Percentiles rank a stretch among this genome's conserved stretches.
Conservation (phyloP, 495 filamentous ascomycete genomes). For the Cairneyella variabilis region DNA sequence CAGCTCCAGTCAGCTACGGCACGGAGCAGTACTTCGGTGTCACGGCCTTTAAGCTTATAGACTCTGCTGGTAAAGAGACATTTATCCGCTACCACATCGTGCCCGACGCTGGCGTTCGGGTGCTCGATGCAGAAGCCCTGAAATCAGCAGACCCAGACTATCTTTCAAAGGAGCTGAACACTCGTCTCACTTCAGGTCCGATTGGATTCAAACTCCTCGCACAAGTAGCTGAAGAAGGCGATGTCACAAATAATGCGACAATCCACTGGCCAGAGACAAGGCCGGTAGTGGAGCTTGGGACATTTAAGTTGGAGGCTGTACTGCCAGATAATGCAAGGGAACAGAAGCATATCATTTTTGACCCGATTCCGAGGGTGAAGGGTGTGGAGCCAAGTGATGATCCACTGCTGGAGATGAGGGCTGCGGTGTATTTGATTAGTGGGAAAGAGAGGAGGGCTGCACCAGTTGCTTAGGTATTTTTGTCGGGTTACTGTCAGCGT, state of each 20-base stretch:
- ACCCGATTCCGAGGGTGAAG: conserved; percentile 49
- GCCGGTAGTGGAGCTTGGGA: conserved; percentile 45
- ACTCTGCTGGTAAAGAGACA: conserved; percentile 35
- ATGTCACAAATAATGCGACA: conserved; percentile 45
- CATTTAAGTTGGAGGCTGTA: conserved; percentile 36
- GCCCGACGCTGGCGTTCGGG: conserved; percentile 34
- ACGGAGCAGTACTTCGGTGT: conserved; percentile 43
- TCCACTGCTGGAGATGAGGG: conserved; percentile 49
- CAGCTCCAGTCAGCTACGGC: conserved; percentile 40
- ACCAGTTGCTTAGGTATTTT: too few relatives aligned
- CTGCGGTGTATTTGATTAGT: conserved; percentile 48
- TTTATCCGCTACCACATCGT: conserved; percentile 42
- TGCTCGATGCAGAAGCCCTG: conserved; percentile 32
- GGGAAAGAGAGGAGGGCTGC: conserved; percentile 39
- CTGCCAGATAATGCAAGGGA: conserved; percentile 33
- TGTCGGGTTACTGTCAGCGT: too few relatives aligned
- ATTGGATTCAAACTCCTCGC: conserved; percentile 42
- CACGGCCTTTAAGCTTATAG: conserved; percentile 47
- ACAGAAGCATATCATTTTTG: conserved; percentile 50
- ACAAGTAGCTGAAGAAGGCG: conserved; percentile 46
- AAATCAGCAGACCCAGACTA: conserved; percentile 34
- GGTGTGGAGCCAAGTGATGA: conserved; percentile 47
- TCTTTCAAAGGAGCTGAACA: conserved; percentile 38
- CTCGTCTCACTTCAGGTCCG: conserved; percentile 27
- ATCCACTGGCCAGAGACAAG: conserved; percentile 48